Evolutionary conservation across 106 monocot genomes (phyloP).

Genomic region (Chionographis japonica): DNA sequence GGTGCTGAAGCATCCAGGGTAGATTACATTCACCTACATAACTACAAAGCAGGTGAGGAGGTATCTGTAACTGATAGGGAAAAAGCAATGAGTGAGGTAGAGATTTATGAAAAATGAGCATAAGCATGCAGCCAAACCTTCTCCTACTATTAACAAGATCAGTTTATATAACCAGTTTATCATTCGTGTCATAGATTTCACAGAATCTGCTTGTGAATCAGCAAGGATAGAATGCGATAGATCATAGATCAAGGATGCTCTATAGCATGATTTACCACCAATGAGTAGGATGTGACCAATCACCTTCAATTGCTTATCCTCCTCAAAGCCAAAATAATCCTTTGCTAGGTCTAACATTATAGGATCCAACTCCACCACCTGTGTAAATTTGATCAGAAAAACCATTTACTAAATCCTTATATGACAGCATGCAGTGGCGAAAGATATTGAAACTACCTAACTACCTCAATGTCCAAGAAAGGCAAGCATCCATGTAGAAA

Average conservation of each 20-base stretch:
- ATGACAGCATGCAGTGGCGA: not conserved
- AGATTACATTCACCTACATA: no score
- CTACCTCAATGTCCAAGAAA: conserved; percentile 86
- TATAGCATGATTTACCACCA: not conserved
- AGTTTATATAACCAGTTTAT: no score
- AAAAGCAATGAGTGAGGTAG: no score
- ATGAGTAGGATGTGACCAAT: not conserved
- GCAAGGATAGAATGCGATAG: no score
- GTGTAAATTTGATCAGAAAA: not conserved
- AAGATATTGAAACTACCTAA: not conserved
- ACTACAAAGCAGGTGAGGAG: no score
- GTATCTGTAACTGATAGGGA: no score
- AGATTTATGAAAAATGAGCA: no score
- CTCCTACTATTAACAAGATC: no score
- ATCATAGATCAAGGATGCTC: not conserved
- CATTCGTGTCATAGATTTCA: no score
- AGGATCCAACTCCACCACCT: conserved; percentile 96
- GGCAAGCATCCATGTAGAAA: conserved; percentile 70
- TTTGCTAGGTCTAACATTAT: conserved; percentile 64
- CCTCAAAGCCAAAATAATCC: conserved; percentile 63
- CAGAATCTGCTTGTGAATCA: no score
- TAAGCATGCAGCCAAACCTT: no score
- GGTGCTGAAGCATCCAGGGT: no score
- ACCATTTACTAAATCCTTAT: not conserved
- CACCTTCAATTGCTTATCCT: conserved; percentile 70